Conservation (phyloP, 2,329 filamentous ascomycete genomes). For the Ceratocystis cubensis region DNA sequence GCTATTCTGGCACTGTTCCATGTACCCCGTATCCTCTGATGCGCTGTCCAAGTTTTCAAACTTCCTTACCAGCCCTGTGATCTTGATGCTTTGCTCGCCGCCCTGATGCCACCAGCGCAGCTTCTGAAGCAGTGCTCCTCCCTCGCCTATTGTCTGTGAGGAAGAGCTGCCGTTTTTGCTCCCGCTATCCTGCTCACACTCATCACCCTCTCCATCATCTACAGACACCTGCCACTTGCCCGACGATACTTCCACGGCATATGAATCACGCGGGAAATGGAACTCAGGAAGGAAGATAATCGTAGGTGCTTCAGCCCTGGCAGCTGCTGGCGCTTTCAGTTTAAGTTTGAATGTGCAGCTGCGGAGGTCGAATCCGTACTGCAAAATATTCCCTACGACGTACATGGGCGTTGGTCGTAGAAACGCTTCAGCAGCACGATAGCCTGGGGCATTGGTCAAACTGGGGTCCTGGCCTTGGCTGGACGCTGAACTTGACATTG, state of each 20-base stretch:
- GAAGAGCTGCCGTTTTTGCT: background rate
- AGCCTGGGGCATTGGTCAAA: conserved; percentile 54
- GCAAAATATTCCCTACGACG: conserved; percentile 56
- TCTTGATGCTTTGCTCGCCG: conserved; percentile 66
- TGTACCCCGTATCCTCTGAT: conserved; percentile 59
- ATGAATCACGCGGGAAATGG: conserved; percentile 70
- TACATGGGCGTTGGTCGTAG: conserved; percentile 71
- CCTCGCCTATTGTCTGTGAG: conserved; percentile 29
- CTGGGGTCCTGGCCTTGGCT: conserved; percentile 36
- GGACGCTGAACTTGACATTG: conserved; percentile 40
- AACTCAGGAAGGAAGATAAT: conserved; percentile 79
- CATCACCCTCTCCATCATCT: conserved; percentile 38
- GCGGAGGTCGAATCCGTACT: conserved; percentile 70
- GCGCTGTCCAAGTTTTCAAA: conserved; percentile 38
- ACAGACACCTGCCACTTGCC: conserved; percentile 81
- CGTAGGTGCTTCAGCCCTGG: conserved; percentile 53
- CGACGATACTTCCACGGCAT: conserved; percentile 60
- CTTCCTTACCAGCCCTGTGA: conserved; percentile 60
- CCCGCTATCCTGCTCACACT: background rate
- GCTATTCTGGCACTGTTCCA: conserved; percentile 52
- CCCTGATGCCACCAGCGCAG: conserved; percentile 88
- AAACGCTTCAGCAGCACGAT: conserved; percentile 84
- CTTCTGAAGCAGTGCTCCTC: conserved; percentile 57
- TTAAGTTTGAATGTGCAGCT: conserved; percentile 65
- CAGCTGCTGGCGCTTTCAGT: conserved; percentile 42